These are phyloP conservation scores for Angophora floribunda DNA, from an alignment of 345 rosid genomes.

Conservation along the genomic window DNA sequence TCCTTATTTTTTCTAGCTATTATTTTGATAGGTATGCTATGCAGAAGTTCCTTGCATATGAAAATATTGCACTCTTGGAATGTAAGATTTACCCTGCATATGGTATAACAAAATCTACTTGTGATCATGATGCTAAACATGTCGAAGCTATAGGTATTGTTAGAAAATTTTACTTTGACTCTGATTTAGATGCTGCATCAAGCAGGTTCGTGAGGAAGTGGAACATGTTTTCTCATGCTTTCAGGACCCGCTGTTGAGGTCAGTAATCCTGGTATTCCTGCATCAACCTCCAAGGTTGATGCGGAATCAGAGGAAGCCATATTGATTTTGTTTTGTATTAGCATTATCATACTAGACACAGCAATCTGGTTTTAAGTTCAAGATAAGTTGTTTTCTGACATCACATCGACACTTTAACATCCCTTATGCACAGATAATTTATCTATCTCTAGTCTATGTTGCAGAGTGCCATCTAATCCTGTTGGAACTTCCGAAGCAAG, in stretches of 20 bases:
- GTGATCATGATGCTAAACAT: neutral
- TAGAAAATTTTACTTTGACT: neutral
- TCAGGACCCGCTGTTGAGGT: neutral
- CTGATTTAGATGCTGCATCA: neutral
- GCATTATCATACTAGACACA: neutral
- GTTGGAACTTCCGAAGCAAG: neutral
- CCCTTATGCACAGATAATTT: neutral
- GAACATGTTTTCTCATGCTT: neutral
- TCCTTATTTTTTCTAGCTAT: neutral
- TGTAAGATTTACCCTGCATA: neutral
- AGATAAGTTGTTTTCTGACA: neutral
- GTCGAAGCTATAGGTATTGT: neutral
- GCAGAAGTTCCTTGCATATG: neutral
- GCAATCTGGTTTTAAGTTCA: neutral
- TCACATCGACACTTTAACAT: neutral
- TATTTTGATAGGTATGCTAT: neutral
- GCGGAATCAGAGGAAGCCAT: neutral
- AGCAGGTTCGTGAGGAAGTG: conserved; percentile 2
- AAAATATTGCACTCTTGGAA: neutral
- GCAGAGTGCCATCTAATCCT: neutral
- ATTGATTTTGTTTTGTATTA: too few species aligned
- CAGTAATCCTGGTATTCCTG: neutral
- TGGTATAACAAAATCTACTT: neutral
- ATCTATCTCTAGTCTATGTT: neutral
- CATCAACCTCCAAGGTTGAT: neutral